A percentile compares a stretch with the other conserved stretches of the same genome.
Evolutionary conservation across 2,329 filamentous ascomycete species (phyloP).

Genomic region (Helotiales sp.): DNA sequence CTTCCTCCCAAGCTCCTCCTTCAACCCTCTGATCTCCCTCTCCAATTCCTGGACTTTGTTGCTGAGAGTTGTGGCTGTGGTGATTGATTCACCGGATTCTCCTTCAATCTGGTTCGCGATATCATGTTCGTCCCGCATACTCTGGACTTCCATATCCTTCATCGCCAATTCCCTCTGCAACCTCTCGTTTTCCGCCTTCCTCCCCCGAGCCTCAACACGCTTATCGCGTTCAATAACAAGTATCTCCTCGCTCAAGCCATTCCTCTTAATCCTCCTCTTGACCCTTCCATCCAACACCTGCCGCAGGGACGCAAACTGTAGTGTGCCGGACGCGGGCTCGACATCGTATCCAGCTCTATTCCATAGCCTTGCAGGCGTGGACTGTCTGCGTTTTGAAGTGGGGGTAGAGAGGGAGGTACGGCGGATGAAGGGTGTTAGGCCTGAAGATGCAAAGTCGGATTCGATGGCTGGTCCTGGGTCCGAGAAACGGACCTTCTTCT

Average conservation of each 20-base stretch:
- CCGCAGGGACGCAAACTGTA: constrained; percentile 56
- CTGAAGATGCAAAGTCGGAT: constrained; percentile 48
- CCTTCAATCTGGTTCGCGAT: constrained; percentile 38
- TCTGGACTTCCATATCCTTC: constrained; percentile 41
- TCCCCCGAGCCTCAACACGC: constrained; percentile 46
- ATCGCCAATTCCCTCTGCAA: constrained; percentile 53
- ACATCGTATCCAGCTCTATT: constrained; percentile 35
- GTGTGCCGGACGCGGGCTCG: constrained; percentile 44
- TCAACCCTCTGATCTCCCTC: constrained; percentile 36
- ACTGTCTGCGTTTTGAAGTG: constrained; percentile 52
- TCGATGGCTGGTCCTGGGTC: constrained; percentile 54
- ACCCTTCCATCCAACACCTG: constrained; percentile 62
- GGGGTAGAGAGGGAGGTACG: constrained; percentile 53
- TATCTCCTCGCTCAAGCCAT: constrained; percentile 63
- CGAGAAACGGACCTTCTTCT: constrained; percentile 63
- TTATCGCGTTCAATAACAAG: constrained; percentile 57
- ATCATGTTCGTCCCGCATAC: constrained; percentile 39
- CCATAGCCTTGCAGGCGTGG: constrained; percentile 46
- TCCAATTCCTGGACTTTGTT: constrained; percentile 39
- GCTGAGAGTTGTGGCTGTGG: constrained; percentile 27
- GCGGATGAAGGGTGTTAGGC: constrained; percentile 63
- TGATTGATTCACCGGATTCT: constrained; percentile 31
- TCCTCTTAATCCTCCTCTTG: constrained; percentile 60
- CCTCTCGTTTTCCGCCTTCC: constrained; percentile 53
- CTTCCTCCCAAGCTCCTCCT: constrained; percentile 36